phyloP scores from a whole-genome alignment of 306 rosid genomes.

The Acacia melanoxylon region DNA sequence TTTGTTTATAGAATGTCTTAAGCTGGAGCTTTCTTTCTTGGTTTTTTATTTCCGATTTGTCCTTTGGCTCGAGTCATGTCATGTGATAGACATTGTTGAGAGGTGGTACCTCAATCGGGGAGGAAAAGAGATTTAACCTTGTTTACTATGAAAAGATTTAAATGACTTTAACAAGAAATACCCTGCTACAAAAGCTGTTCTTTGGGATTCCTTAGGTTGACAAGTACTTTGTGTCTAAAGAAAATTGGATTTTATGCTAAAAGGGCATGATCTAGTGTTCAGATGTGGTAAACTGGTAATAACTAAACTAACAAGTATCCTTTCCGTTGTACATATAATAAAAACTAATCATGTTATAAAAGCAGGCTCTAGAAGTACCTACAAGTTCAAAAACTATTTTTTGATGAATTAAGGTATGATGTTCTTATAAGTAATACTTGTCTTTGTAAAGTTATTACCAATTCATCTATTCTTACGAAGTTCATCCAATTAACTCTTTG shows the following conservation, averaged over 20 bases:
- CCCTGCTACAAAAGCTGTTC: background rate
- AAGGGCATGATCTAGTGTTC: background rate
- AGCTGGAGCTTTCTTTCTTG: background rate
- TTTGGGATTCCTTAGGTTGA: background rate
- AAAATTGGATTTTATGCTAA: background rate
- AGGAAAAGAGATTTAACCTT: background rate
- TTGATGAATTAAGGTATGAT: background rate
- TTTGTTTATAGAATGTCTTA: background rate
- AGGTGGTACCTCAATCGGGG: background rate
- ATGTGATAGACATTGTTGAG: background rate
- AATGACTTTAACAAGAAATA: background rate
- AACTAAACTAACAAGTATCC: background rate
- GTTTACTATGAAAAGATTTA: background rate
- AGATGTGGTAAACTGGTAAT: background rate
- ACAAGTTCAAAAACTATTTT: background rate
- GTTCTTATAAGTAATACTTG: background rate
- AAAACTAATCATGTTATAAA: background rate
- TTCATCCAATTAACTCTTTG: background rate
- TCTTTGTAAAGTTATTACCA: background rate
- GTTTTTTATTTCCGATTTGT: background rate
- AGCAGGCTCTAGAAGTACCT: background rate
- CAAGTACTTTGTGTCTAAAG: background rate
- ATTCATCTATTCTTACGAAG: background rate
- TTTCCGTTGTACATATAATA: background rate
- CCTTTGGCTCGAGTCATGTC: background rate